These are phyloP conservation scores for Puccinia novopanici DNA, from an alignment of 1,284 basidiomycete species.

Conservation along the genomic window DNA sequence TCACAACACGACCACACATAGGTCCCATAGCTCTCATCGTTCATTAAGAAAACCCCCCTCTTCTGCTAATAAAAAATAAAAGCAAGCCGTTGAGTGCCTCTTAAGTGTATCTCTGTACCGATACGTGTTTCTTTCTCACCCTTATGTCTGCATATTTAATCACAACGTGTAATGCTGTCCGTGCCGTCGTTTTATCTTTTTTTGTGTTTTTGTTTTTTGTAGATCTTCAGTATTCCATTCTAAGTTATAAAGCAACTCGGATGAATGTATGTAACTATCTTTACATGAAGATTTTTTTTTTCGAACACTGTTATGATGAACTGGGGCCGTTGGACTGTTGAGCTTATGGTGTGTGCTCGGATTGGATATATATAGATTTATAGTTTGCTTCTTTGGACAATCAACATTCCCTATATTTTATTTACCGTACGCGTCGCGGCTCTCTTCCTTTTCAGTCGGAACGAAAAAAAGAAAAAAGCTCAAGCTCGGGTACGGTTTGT, in stretches of 20 bases:
- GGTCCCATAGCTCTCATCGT: background rate
- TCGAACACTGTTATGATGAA: too few relatives aligned
- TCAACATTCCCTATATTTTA: too few relatives aligned
- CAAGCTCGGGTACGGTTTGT: too few relatives aligned
- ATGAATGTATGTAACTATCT: background rate
- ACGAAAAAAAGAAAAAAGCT: too few relatives aligned
- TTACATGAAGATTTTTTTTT: too few relatives aligned
- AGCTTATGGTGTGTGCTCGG: background rate
- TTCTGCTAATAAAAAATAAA: background rate
- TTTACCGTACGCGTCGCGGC: too few relatives aligned
- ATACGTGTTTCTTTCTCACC: background rate
- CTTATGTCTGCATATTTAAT: background rate
- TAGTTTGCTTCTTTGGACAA: background rate
- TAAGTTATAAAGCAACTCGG: background rate
- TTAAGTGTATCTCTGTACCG: conserved; percentile 4
- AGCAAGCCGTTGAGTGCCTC: background rate
- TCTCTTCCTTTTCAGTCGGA: too few relatives aligned
- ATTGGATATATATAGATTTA: background rate
- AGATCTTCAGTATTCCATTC: background rate
- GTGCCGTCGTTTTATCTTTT: background rate
- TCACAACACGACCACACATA: background rate
- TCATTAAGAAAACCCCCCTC: background rate
- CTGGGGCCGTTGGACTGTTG: background rate
- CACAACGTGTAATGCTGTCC: too few relatives aligned
- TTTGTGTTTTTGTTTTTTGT: background rate